Evolutionary conservation across 2,329 filamentous ascomycete genomes (phyloP).

Genomic region (Colletotrichum cordylinicola): DNA sequence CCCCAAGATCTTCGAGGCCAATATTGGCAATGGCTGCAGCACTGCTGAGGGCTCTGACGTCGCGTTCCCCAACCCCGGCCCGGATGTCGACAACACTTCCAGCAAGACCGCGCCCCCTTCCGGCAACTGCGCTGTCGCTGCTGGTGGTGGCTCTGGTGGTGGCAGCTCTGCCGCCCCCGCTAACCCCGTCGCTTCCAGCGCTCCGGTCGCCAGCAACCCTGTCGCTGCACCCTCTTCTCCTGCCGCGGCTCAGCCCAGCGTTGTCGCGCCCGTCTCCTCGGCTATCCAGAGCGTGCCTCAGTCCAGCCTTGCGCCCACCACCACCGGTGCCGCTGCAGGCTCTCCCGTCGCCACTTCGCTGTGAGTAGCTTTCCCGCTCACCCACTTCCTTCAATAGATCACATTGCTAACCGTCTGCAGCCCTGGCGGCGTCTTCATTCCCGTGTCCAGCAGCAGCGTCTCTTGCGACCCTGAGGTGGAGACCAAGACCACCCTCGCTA

Average conservation of each 20-base stretch:
- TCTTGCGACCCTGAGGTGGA: slow-evolving; percentile 4
- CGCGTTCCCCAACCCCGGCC: slow-evolving; percentile 70
- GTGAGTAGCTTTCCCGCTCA: slow-evolving; percentile 26
- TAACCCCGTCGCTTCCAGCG: slow-evolving; percentile 23
- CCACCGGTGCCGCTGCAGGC: slow-evolving; percentile 10
- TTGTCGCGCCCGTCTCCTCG: neutral
- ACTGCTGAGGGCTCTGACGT: slow-evolving; percentile 65
- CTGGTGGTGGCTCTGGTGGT: slow-evolving; percentile 29
- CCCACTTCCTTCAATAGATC: neutral
- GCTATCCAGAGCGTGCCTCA: neutral
- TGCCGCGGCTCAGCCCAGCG: neutral
- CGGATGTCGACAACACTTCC: slow-evolving; percentile 50
- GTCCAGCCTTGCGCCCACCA: neutral
- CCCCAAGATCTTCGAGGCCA: slow-evolving; percentile 75
- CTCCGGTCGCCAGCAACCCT: neutral
- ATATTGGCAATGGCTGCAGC: slow-evolving; percentile 65
- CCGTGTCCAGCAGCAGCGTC: slow-evolving; percentile 29
- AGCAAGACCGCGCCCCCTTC: slow-evolving; percentile 40
- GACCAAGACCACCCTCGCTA: slow-evolving; percentile 28
- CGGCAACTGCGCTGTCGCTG: slow-evolving; percentile 41
- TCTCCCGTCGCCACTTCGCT: slow-evolving; percentile 24
- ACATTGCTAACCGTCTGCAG: slow-evolving; percentile 31
- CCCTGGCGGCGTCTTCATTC: slow-evolving; percentile 50
- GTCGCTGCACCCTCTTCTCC: neutral
- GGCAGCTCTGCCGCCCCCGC: slow-evolving; percentile 2